Base-by-base conservation (phyloP, 2,329 filamentous ascomycete genomes). In the Xylariaceae sp. region DNA sequence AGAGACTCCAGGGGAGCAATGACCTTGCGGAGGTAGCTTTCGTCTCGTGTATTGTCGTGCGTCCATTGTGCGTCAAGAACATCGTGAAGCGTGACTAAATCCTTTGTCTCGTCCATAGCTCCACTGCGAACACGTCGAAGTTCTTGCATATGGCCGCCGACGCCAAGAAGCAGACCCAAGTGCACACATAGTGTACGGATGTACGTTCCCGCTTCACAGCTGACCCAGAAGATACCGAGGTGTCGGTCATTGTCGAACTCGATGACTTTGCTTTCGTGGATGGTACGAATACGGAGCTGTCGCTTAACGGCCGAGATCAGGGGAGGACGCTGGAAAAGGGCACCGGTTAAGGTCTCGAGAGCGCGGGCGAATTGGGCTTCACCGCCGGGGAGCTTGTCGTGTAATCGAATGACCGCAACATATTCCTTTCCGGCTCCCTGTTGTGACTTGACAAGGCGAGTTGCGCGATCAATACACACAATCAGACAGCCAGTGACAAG, bases 341-440 rank as follows among this genome's bases (percentile, higher is more conserved):
- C 91, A 69, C 93, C 93, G 40, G 90, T 97, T 62, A 98, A 78
- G 41, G 89, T 95, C 78, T 98, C 93, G 43, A 98, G 81, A 46
- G 91, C 93, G 59, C 90, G 85, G 44, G 88, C 85, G 60, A 98
- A 91, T 68, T 95, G 90, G 33, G 88, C 82, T 74, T 95, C 85
- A 57, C 91, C 91, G 53, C 91, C 93, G 39, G 90, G 87, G 41
- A 98, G 78, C 72, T 90, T 95, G 72, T 95, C 90, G 71, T 98
- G 93, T 50, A 98, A 79, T 60, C 93, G 82, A 60, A 97, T 89
- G 47, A 98, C 89, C 60, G 87, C 90, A 40, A 97, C 90, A 66
- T 98, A 98, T 74, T 98, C 93, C 76, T 98, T 98, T 78, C 93
- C 93, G 48, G 93, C 93, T 62, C 91, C 90, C 71, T 98, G 93